These are phyloP conservation scores for Boletus sp. DNA, from an alignment of 1,284 basidiomycete genomes.

Conservation along the genomic window DNA sequence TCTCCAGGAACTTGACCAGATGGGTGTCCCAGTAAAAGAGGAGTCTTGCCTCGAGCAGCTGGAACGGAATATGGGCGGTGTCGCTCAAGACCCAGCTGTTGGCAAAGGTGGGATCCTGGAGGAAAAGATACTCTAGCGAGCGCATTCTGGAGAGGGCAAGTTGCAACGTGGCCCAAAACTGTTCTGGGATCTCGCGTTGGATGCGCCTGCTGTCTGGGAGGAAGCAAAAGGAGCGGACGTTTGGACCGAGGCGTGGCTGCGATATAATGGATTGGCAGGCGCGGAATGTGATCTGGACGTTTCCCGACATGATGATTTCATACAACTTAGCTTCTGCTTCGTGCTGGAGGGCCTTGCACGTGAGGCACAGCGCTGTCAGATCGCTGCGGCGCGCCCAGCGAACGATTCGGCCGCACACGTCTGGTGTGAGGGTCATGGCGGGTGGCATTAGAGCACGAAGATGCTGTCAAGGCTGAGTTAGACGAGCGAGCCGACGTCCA, in stretches of 20 bases:
- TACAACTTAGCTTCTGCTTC: conserved; percentile 31
- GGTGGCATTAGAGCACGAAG: conserved; percentile 21
- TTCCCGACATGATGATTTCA: conserved; percentile 25
- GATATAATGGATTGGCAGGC: conserved; percentile 29
- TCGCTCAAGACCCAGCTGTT: conserved; percentile 30
- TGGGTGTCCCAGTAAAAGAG: conserved; percentile 29
- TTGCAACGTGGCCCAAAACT: conserved; percentile 28
- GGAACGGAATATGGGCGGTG: conserved; percentile 29
- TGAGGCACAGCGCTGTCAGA: conserved; percentile 27
- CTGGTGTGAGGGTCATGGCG: conserved; percentile 17
- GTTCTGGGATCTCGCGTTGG: conserved; percentile 23
- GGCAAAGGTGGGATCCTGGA: conserved; percentile 29
- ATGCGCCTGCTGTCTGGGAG: conserved; percentile 20
- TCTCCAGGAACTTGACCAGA: conserved; percentile 33
- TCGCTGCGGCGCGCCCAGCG: conserved; percentile 29
- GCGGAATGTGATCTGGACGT: conserved; percentile 22
- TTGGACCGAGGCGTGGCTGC: conserved; percentile 25
- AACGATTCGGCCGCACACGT: conserved; percentile 25
- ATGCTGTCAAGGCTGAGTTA: too few species aligned
- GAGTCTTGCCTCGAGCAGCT: conserved; percentile 30
- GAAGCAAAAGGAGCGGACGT: conserved; percentile 28
- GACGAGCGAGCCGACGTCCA: neutral
- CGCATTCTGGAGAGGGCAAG: conserved; percentile 29
- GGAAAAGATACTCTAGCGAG: conserved; percentile 25
- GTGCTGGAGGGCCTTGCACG: conserved; percentile 26